Base-by-base conservation (phyloP, 73 alveolate species). In the Paramecium primaurelia region DNA sequence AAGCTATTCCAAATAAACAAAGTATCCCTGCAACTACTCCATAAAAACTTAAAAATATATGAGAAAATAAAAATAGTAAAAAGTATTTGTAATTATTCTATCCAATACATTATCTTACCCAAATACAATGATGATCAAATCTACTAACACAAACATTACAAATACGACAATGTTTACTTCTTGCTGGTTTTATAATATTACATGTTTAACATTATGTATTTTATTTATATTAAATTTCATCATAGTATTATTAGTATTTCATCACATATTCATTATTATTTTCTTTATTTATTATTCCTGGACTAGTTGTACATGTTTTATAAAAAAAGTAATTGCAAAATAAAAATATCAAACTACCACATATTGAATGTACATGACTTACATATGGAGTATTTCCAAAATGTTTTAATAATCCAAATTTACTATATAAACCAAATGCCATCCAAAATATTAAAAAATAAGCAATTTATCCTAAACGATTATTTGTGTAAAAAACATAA, bases 81-180 rank as follows among this genome's bases (percentile, higher is more conserved):
- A 89, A 89, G 25, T 89, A 89, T 20, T 89, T 89, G 34, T 89
- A 89, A 54, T 89, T 89, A 14, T 89, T 69, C 59, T 89, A 77
- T 32, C 94, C 94, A 2, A 89, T 85, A 14, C 94, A 89, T 47
- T 89, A 9, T 69, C 91, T 69, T 47, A 89, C 75, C 99, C 99
- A 96, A 37, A 93, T 93, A 77, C 99, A 96, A 83, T 96, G 99
- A 86, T 96, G 99, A 75, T 96, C 99, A 80, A 96, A 96, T 90
- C 93, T 92, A 69, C 95, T 97, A 11, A 96, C 96, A 85, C 99
- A 96, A 92, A 71, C 88, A 86, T 96, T 93, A 73, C 99, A 96
- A 58, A 96, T 89, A 22, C 92, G 54, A 49, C 99, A 96, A 88
- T 96, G 99, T 60, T 95, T 94, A 44, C 97, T 93, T 92, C 98